Base-by-base conservation (phyloP, 306 rosid genomes). In the Medicago ruthenica region DNA sequence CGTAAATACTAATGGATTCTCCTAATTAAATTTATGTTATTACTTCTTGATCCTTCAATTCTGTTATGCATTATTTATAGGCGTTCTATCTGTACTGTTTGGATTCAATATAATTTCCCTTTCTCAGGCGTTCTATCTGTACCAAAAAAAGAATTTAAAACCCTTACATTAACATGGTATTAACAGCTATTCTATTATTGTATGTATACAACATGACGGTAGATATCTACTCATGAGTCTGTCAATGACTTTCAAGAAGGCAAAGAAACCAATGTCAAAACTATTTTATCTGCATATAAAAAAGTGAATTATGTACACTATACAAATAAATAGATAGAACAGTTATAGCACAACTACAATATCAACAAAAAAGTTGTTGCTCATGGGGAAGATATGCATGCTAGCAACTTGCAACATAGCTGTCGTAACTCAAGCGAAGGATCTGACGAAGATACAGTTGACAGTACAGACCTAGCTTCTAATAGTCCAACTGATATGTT, bases 381-480 rank as follows among this genome's bases (percentile, higher is more conserved):
- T 88, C 87, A 93, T n/a, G 83, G 58, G 12, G 84, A 81, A 75
- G 88, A 83, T 78, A 90, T 55, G 83, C 97, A 94, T 21, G 83
- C 76, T 13, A 94, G 83, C 91, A 94, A 84, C 86, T 88, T 88
- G 83, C 73, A n/a, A 86, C 95, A 86, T 54, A 94, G 77, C 79
- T 88, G 86, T 18, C 82, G 86, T 12, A 89, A 68, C 88, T 92
- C 92, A 2, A 39, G 64, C 21, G 93, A 92, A 77, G 97, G 85
- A 82, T 95, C 96, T 36, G 85, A 73, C 17, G 63, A 65, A 62
- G 92, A 81, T 65, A 92, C 15, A 54, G 72, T 70, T 44, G 83
- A 89, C 67, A 95, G 89, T 62, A 89, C 79, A 54, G 92, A 86
- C 80, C 88, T 89, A 47, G 89, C 97, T 81, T 95, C 92, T 17